phyloP scores from a whole-genome alignment of 2,329 filamentous ascomycete genomes.

The Colletotrichum musicola region DNA sequence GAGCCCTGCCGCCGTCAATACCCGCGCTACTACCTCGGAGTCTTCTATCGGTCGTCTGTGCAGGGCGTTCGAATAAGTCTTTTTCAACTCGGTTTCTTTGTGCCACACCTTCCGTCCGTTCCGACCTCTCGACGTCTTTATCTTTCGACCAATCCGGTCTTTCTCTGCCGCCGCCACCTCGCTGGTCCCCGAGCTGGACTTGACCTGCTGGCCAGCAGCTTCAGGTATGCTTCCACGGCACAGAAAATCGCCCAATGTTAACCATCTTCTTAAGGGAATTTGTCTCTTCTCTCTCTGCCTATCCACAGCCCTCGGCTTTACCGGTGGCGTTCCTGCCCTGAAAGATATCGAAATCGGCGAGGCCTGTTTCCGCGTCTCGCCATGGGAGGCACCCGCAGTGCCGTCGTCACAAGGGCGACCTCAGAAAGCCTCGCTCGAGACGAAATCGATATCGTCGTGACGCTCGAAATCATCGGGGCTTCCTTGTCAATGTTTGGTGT shows the following conservation, averaged over 20 bases:
- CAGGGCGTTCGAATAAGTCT: neutral
- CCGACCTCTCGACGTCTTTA: neutral
- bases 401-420: slow-evolving; percentile 10
- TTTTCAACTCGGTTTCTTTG: slow-evolving; percentile 10
- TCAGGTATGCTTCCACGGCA: neutral
- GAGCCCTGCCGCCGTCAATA: slow-evolving; percentile 9
- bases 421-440: slow-evolving; percentile 45
- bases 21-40: neutral
- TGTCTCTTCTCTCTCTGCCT: no score
- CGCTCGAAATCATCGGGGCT: slow-evolving; percentile 55
- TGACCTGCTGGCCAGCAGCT: slow-evolving; percentile 5
- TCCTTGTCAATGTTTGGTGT: slow-evolving; percentile 65
- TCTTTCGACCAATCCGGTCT: slow-evolving; percentile 12
- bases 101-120: slow-evolving; percentile 6
- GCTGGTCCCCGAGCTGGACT: neutral
- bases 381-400: slow-evolving; percentile 1
- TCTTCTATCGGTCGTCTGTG: neutral
- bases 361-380: neutral
- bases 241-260: no score
- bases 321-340: neutral
- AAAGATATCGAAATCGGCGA: neutral
- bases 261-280: no score
- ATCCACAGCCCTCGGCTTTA: neutral
- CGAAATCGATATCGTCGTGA: slow-evolving; percentile 39
- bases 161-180: neutral